A percentile compares a stretch with the other conserved stretches of the same genome.
These are phyloP conservation scores for Biancaea sappan DNA, from an alignment of 306 rosid species.

Conservation along the genomic window DNA sequence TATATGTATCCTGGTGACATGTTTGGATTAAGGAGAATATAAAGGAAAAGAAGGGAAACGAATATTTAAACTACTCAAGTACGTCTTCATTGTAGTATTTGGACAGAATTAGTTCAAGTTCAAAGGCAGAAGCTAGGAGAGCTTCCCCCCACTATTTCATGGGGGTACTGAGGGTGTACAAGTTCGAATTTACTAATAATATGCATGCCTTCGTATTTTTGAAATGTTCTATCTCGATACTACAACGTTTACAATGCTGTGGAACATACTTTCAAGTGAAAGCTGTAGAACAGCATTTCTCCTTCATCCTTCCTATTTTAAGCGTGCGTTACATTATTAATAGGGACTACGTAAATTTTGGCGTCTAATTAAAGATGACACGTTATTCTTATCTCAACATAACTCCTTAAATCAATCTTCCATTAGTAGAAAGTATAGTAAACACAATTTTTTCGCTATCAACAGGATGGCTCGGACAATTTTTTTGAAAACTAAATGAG, in stretches of 20 bases:
- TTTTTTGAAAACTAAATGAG: background rate
- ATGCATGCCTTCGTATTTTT: slow-evolving; percentile 10
- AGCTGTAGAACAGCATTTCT: background rate
- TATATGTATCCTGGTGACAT: background rate
- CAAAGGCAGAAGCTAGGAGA: slow-evolving; percentile 30
- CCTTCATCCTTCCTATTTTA: background rate
- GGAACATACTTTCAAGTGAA: slow-evolving; percentile 9
- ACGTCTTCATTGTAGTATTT: slow-evolving; percentile 28
- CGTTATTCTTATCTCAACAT: background rate
- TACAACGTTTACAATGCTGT: slow-evolving; percentile 9
- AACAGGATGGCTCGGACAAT: too few species aligned
- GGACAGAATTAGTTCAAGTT: slow-evolving; percentile 35
- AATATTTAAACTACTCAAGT: background rate
- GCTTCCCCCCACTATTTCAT: slow-evolving; percentile 27
- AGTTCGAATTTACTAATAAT: slow-evolving; percentile 37
- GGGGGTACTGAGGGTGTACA: slow-evolving; percentile 37
- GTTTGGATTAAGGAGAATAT: slow-evolving; percentile 13
- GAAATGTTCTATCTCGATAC: background rate
- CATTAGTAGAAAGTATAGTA: background rate
- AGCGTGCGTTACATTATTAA: background rate
- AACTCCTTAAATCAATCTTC: background rate
- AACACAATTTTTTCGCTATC: too few species aligned
- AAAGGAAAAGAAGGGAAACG: background rate
- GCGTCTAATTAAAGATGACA: slow-evolving; percentile 7
- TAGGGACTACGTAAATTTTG: background rate